Evolutionary conservation across 495 filamentous ascomycete genomes (phyloP).

Genomic region (Hypomontagnella monticulosa): DNA sequence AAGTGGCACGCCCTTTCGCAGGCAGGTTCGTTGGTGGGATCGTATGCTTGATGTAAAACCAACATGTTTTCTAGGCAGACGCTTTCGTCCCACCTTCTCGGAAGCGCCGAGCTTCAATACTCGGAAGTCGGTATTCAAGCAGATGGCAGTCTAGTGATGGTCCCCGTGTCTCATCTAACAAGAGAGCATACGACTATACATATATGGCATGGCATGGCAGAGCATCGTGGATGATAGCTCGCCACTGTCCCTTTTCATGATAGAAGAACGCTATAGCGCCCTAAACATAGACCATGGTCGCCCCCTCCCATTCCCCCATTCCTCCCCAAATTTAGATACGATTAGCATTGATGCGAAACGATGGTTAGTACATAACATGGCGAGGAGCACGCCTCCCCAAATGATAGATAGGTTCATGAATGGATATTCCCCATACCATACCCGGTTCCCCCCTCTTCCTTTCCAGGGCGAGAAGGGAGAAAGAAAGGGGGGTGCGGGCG

Average conservation of each 20-base stretch:
- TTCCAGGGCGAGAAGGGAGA: neutral
- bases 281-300: conserved; percentile 9
- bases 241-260: conserved; percentile 3
- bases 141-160: no score
- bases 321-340: no score
- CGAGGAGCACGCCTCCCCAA: neutral
- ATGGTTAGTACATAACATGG: conserved; percentile 1
- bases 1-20: neutral
- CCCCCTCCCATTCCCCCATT: neutral
- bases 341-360: conserved; percentile 13
- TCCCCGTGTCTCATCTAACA: neutral
- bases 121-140: neutral
- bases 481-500: neutral
- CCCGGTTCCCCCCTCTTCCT: no score
- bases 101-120: neutral
- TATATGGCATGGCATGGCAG: neutral
- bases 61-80: neutral
- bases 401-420: no score
- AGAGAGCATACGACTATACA: conserved; percentile 5
- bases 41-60: neutral
- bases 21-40: neutral
- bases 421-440: no score
- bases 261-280: conserved; percentile 10
- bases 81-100: neutral
- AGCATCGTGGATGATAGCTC: conserved; percentile 15